A percentile compares a stretch with the other conserved stretches of the same genome.
Evolutionary conservation across 2,329 filamentous ascomycete genomes (phyloP).

Genomic region (Clarireedia monteithiana): DNA sequence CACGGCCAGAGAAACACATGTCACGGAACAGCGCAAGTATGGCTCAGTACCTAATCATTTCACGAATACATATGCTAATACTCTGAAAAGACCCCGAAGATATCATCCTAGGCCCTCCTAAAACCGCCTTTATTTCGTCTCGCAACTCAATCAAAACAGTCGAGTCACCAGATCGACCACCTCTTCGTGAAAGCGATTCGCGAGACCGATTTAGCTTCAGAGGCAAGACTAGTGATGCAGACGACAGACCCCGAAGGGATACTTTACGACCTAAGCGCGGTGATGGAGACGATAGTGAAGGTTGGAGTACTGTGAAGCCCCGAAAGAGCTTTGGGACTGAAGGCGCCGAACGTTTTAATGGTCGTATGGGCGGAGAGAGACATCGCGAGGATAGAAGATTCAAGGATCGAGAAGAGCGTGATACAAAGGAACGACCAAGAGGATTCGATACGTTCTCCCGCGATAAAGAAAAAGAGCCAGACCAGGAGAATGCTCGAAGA

Average conservation of each 20-base stretch:
- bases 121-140: conserved; percentile 64
- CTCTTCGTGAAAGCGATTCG: conserved; percentile 43
- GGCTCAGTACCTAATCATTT: conserved; percentile 26
- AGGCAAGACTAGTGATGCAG: conserved; percentile 41
- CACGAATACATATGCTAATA: conserved; percentile 13
- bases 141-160: conserved; percentile 34
- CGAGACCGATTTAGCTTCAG: conserved; percentile 56
- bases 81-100: conserved; percentile 58
- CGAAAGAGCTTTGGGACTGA: conserved; percentile 68
- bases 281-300: conserved; percentile 56
- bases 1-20: conserved; percentile 37
- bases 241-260: conserved; percentile 41
- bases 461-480: conserved; percentile 42
- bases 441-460: conserved; percentile 43
- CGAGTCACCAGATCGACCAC: conserved; percentile 36
- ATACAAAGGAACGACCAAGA: conserved; percentile 41
- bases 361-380: conserved; percentile 50
- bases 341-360: conserved; percentile 62
- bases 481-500: conserved; percentile 44
- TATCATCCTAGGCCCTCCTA: conserved; percentile 77
- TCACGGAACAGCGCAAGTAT: conserved; percentile 50
- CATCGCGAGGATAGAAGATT: conserved; percentile 33
- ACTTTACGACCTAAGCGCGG: conserved; percentile 43
- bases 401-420: conserved; percentile 49
- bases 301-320: conserved; percentile 67